Evolutionary conservation across 139 green algal genomes (phyloP), one percentile per base, ranked within the genome.

Genomic region (Picochlorum sp.): DNA sequence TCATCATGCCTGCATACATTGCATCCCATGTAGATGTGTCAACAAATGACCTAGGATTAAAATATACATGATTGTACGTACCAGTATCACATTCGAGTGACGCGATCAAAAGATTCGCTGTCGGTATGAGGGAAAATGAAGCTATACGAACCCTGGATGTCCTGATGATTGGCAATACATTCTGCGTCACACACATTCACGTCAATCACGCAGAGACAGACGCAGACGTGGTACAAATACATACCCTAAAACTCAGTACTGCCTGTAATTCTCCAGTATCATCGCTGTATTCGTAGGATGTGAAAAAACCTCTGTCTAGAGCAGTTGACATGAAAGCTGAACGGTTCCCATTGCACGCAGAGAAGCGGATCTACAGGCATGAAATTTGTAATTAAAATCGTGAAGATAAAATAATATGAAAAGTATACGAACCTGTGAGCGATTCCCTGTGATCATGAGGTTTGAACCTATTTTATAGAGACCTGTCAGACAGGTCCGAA

Each of bases 371-470:
- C 47, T 54, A 21, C 18, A 54, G 16, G n/a, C n/a, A 26, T 54
- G 8, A 20, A 26, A 20, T 21, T 54, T 54, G n/a, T 54, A 0
- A 54, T 6, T 6, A 20, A 26, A 54, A 26, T 54, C 15, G 0
- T 24, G 6, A 26, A 54, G 1, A 51, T 14, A 20, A 14, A 28
- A 37, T 21, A 2, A 10, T 44, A 10, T 1, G 24, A 20, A 15
- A 38, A n/a, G n/a, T 50, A 24, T 14, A 2, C 56, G 8, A 20
- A 83, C 81, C 70, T 69, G 45, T 21, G 80, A 55, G 13, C 81
- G 81, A 14, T 74, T 30, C 2, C 73, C 83, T 57, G 87, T 80
- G 4, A 91, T 65, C 14, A 86, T 66, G 16, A 91, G 69, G 44
- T 90, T 80, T 8, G 62, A 66, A 26, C 81, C 80, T 37, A 78